These are phyloP conservation scores for Musa itinerans DNA, from an alignment of 176 grass and related monocot genomes.

Conservation along the genomic window DNA sequence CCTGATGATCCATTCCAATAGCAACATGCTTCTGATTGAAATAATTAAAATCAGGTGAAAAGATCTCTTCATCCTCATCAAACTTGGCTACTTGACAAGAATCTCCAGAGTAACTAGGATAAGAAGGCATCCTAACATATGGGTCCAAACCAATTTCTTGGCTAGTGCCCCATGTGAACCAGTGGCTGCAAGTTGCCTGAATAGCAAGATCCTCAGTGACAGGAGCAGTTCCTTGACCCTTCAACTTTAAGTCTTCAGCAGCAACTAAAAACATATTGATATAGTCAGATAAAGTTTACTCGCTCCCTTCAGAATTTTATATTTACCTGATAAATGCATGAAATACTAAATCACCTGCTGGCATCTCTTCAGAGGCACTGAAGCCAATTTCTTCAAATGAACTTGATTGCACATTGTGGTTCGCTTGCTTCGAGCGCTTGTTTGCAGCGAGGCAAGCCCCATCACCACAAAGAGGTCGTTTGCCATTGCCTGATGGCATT, in stretches of 20 bases:
- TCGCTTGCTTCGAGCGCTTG: slow-evolving; percentile 58
- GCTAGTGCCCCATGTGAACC: not conserved
- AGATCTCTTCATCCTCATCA: slow-evolving; percentile 28
- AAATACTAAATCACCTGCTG: slow-evolving; percentile 16
- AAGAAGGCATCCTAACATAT: slow-evolving; percentile 36
- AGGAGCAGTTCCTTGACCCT: not conserved
- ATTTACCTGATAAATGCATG: slow-evolving; percentile 1
- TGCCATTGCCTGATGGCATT: slow-evolving; percentile 27
- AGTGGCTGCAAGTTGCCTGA: slow-evolving; percentile 22
- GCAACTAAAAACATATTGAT: not conserved
- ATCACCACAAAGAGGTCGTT: slow-evolving; percentile 37
- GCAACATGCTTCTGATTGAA: slow-evolving; percentile 40
- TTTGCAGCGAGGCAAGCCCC: slow-evolving; percentile 35
- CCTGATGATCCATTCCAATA: slow-evolving; percentile 67
- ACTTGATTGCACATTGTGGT: slow-evolving; percentile 22
- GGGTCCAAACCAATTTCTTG: slow-evolving; percentile 26
- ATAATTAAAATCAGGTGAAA: slow-evolving; percentile 34
- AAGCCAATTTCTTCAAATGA: slow-evolving; percentile 9
- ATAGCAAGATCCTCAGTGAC: slow-evolving; percentile 15
- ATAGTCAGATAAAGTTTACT: too few relatives aligned
- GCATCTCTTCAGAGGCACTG: slow-evolving; percentile 2
- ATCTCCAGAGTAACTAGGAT: slow-evolving; percentile 51
- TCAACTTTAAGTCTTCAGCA: not conserved
- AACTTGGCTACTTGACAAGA: slow-evolving; percentile 15
- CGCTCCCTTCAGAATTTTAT: too few relatives aligned